Evolutionary conservation across 2,329 filamentous ascomycete genomes (phyloP), one percentile per base, ranked within the genome.

Genomic region (Neopestalotiopsis sp.): DNA sequence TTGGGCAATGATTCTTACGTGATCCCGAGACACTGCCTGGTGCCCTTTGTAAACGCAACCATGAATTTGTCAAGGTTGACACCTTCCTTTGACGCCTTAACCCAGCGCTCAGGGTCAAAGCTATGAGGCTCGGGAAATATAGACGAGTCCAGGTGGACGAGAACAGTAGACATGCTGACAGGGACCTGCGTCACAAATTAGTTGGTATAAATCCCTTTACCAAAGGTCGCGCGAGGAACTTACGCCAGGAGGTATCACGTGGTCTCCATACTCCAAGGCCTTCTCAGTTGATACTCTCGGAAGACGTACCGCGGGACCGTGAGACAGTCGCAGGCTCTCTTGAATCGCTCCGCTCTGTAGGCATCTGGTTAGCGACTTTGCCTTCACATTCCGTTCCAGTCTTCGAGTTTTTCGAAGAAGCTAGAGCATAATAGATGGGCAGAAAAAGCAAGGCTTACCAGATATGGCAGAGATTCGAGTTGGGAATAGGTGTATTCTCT

Each of bases 111-210:
- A 5, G 42, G 42, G 42, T 62, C 34, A 40, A 62, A 62, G 0
- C 5, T 2, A 1, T 62, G 28, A 34, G 59, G 59, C 2, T 62
- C 59, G 34, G 59, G 59, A 40, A 62, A 62, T 32, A 62, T 62
- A 24, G 28, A 40, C 13, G 59, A 20, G 34, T 62, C 59, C 4
- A 62, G 0, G 34, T 62, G 59, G 32, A 62, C 32, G 34, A 62
- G 34, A n/a, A 34, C 28, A 62, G 20, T 40, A 62, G 61, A 62
- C 61, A 62, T 62, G 61, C 61, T 62, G 61, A 62, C 32, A 13
- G 61, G 61, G 10, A 40, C 7, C 61, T 62, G 61, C 61, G 34
- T 30, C 30, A 30, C 56, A 10, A 6, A 42, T 62, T 24, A 62
- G 5, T 49, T 49, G 42, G 14, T 49, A 6, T 3, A n/a, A 49